A percentile compares a stretch with the other conserved stretches of the same genome.
phyloP scores from a whole-genome alignment of 306 rosid genomes.

The Phaseolus lunatus region DNA sequence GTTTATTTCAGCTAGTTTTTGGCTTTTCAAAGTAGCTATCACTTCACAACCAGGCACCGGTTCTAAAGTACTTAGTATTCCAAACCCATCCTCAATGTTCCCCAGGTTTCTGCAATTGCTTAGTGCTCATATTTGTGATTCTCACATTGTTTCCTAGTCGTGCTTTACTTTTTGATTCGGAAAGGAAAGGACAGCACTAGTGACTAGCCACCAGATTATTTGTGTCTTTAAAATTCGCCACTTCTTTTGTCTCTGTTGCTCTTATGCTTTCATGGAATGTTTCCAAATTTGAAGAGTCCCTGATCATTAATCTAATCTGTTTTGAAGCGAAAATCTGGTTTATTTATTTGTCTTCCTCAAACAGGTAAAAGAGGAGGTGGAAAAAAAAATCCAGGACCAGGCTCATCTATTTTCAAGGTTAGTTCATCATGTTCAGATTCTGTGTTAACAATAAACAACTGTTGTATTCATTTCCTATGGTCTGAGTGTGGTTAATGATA shows the following conservation, averaged over 20 bases:
- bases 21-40: slow-evolving; percentile 20
- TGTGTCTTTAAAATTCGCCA: neutral
- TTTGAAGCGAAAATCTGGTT: neutral
- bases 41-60: slow-evolving; percentile 24
- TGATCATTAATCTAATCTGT: neutral
- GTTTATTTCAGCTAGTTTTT: slow-evolving; percentile 21
- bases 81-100: slow-evolving; percentile 29
- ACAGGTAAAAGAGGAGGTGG: slow-evolving; percentile 68
- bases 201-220: neutral
- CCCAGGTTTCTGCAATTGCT: slow-evolving; percentile 32
- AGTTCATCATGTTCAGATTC: slow-evolving; percentile 40
- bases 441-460: neutral
- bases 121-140: slow-evolving; percentile 22
- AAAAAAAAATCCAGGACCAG: slow-evolving; percentile 31
- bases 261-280: neutral
- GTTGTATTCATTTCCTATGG: neutral
- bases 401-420: slow-evolving; percentile 53
- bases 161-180: neutral
- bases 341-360: slow-evolving; percentile 36
- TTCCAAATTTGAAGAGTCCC: neutral
- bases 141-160: neutral
- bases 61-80: neutral
- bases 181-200: neutral
- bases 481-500: neutral
- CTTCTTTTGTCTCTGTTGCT: neutral